Evolutionary conservation across 2,329 filamentous ascomycete species (phyloP).

Genomic region (Metarhizium guizhouense): DNA sequence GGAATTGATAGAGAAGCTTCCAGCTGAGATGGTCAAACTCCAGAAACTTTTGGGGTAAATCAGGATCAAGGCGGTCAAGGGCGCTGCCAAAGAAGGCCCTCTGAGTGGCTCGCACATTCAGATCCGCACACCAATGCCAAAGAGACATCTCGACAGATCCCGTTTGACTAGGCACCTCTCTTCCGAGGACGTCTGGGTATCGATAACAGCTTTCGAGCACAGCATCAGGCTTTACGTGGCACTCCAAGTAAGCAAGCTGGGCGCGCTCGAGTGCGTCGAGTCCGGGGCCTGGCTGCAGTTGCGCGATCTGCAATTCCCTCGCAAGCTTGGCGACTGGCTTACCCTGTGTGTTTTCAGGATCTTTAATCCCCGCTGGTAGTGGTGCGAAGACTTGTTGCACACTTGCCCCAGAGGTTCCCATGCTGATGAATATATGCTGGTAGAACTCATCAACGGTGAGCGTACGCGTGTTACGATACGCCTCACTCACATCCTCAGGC

Average conservation of each 20-base stretch:
- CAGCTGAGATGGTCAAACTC: constrained; percentile 17
- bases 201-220: no score
- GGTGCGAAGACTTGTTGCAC: constrained; percentile 9
- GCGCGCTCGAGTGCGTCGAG: no score
- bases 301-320: no score
- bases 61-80: constrained; percentile 11
- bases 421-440: constrained; percentile 12
- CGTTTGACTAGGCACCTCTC: constrained; percentile 8
- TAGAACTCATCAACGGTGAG: constrained; percentile 16
- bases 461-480: constrained; percentile 14
- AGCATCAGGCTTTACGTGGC: no score
- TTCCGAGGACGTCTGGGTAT: no score
- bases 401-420: constrained; percentile 10
- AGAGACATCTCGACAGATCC: constrained; percentile 4
- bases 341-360: no score
- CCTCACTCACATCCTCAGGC: background rate
- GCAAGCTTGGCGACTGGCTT: background rate
- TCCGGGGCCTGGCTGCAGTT: no score
- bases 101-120: no score
- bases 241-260: no score
- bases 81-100: no score
- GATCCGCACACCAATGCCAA: background rate
- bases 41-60: constrained; percentile 9
- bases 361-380: background rate
- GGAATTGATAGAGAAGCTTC: constrained; percentile 20